Conservation (phyloP, 352 stramenopile species). For the Globisporangium barbulae region DNA sequence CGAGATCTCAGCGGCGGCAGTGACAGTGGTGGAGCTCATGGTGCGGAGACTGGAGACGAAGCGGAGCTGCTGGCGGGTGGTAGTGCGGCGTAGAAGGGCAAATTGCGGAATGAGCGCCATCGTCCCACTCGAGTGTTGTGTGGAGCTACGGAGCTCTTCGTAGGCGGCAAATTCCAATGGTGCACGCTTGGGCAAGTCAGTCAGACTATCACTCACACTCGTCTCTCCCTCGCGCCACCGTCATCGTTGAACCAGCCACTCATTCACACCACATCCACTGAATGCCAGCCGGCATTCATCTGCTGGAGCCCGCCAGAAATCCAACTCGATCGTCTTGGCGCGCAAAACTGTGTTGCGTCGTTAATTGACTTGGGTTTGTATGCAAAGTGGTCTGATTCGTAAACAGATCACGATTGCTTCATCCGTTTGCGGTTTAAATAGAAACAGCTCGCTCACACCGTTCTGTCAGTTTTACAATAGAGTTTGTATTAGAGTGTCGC, state of each 20-base stretch:
- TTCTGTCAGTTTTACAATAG: not conserved
- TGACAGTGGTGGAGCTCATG: not conserved
- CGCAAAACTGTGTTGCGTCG: not conserved
- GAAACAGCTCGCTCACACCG: not conserved
- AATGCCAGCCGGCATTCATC: not conserved
- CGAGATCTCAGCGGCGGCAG: not conserved
- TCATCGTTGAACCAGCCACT: not conserved
- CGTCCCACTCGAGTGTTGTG: not conserved
- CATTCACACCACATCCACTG: not conserved
- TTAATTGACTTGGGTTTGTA: not conserved
- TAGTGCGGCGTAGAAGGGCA: not conserved
- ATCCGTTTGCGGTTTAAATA: not conserved
- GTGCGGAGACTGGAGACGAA: not conserved
- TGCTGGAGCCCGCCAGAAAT: not conserved
- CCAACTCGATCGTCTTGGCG: slow-evolving; percentile 1
- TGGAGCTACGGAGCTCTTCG: not conserved
- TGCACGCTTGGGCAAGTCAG: not conserved
- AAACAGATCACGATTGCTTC: not conserved
- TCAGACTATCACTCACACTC: no score
- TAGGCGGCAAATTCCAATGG: not conserved
- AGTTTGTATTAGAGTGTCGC: not conserved
- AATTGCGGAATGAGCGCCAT: slow-evolving; percentile 5
- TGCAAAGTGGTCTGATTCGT: not conserved
- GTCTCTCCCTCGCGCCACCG: not conserved
- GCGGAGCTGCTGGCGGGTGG: not conserved